These are phyloP conservation scores for Athelia sp. DNA, from an alignment of 1,284 basidiomycete species.

Conservation along the genomic window DNA sequence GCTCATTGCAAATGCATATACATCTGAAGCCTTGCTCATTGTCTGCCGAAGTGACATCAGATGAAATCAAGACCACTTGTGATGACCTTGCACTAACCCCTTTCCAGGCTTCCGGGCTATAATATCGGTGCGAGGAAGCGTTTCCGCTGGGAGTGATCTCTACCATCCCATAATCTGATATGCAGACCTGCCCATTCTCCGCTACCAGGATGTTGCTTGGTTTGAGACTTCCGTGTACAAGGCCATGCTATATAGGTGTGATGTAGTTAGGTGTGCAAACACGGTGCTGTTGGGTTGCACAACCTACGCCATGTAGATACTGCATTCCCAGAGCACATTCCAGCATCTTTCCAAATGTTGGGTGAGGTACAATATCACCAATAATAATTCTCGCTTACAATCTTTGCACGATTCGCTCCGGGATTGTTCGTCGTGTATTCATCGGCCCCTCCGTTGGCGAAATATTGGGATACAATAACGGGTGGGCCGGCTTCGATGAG, in stretches of 20 bases:
- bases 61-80: too few species aligned
- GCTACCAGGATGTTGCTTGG: constrained; percentile 18
- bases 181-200: constrained; percentile 11
- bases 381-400: constrained; percentile 13
- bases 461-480: constrained; percentile 14
- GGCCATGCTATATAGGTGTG: constrained; percentile 7
- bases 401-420: constrained; percentile 11
- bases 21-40: constrained; percentile 18
- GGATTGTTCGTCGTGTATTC: constrained; percentile 13
- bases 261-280: background rate
- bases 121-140: constrained; percentile 17
- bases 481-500: constrained; percentile 15
- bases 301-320: constrained; percentile 17
- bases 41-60: too few species aligned
- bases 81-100: constrained; percentile 14
- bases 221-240: constrained; percentile 18
- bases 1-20: constrained; percentile 22
- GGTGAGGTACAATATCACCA: background rate
- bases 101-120: constrained; percentile 24
- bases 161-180: constrained; percentile 19
- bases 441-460: constrained; percentile 15
- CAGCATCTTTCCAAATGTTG: constrained; percentile 16
- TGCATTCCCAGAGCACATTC: constrained; percentile 19
- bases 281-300: background rate
- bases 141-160: constrained; percentile 15